Evolutionary conservation across 2,329 filamentous ascomycete species (phyloP), one percentile per base, ranked within the genome.

Genomic region (Hypoxylon sp.): DNA sequence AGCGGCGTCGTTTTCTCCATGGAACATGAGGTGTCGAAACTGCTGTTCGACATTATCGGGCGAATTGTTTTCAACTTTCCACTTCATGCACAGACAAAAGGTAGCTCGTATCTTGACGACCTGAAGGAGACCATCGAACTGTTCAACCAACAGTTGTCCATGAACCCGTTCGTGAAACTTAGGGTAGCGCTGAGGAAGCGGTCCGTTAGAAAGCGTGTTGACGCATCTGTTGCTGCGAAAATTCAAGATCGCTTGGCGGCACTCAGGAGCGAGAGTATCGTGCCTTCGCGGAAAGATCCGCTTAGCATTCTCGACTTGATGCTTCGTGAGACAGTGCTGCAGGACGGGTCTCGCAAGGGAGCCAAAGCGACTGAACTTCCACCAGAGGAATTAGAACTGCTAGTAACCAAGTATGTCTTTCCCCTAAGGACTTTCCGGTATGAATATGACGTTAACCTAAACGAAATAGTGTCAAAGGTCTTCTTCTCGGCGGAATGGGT

Each of bases 401-500:
- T 76, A 13, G 61, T 75, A 4, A 73, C 72, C 6, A 73, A 75
- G 67, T 68, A 31, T 35, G 65, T 24, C 15, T 21, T 39, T 2
- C 3, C 3, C 29, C 13, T 21, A 17, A 17, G 24, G 2, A 6
- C n/a, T 15, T 73, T 5, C 7, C 2, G 0, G 13, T 32, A 2
- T 15, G 46, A 24, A 31, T 21, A 19, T 51, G 24, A 15, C 13
- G 19, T 31, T 59, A 21, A 51, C 31, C 1, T 27, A 10, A 48
- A 2, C 6, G 17, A 7, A 52, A 52, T 54, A 62, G 50, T 48
- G 59, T 75, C 44, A 76, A 76, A 44, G 74, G 68, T 1, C 62
- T 76, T 2, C 62, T 78, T 3, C 62, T 77, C 48, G 76, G 73
- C n/a, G 75, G 73, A 8, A 69, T 72, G 46, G 75, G 74, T 6